Conservation (phyloP, 2,329 filamentous ascomycete species). For the Paradendryphiella salina region DNA sequence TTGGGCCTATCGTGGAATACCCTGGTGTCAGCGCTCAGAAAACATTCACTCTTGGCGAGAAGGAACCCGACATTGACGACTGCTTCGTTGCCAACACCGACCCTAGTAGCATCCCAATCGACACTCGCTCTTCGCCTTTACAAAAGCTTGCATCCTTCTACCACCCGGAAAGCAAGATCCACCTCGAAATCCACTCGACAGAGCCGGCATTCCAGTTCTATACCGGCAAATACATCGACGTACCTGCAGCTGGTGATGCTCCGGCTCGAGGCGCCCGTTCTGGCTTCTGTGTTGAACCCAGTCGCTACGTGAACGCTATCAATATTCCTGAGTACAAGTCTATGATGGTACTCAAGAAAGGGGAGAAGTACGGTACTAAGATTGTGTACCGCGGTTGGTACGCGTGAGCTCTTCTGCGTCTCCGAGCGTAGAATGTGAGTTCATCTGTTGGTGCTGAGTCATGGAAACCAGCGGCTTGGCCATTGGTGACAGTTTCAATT, state of each 20-base stretch:
- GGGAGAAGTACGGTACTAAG: constrained; percentile 76
- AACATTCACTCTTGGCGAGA: constrained; percentile 71
- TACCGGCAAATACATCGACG: constrained; percentile 81
- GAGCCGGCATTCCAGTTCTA: constrained; percentile 98
- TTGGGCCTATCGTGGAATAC: constrained; percentile 65
- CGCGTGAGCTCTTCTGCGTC: constrained; percentile 37
- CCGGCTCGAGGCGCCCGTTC: constrained; percentile 68
- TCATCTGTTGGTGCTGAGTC: not conserved
- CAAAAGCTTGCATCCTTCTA: constrained; percentile 69
- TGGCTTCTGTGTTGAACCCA: constrained; percentile 91
- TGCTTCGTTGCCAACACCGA: constrained; percentile 80
- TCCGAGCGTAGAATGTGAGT: not conserved
- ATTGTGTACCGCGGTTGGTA: constrained; percentile 88
- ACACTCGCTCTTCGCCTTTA: constrained; percentile 61
- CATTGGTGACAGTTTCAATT: not conserved
- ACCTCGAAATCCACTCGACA: constrained; percentile 85
- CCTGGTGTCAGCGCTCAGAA: constrained; percentile 66
- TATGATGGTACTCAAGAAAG: constrained; percentile 81
- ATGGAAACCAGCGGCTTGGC: not conserved
- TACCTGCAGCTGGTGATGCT: constrained; percentile 63
- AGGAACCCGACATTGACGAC: constrained; percentile 79
- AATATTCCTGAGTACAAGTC: constrained; percentile 79
- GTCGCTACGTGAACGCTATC: constrained; percentile 84
- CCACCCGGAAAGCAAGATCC: constrained; percentile 73
- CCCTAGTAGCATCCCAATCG: constrained; percentile 55